Evolutionary conservation across 495 filamentous ascomycete species (phyloP).

Genomic region (Trichoderma virens): DNA sequence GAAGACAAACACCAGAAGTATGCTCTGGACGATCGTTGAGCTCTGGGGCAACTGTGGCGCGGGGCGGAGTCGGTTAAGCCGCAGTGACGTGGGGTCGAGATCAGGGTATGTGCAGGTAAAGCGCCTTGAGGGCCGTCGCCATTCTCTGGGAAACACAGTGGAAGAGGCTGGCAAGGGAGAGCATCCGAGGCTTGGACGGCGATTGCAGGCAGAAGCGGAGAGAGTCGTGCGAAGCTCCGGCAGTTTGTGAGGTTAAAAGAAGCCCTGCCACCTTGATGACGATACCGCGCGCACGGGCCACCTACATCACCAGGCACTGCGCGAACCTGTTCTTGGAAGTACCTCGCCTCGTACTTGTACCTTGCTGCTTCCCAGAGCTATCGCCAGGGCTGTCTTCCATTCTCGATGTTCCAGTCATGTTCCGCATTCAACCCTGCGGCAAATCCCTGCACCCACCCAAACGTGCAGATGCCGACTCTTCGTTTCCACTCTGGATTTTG

Average conservation of each 20-base stretch:
- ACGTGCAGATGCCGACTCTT: neutral
- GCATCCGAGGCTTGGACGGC: neutral
- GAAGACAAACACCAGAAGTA: neutral
- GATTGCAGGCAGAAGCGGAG: constrained; percentile 7
- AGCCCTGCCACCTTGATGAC: neutral
- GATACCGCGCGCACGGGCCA: constrained; percentile 7
- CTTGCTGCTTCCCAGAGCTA: too few species aligned
- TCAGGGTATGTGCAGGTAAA: neutral
- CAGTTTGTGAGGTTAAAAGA: neutral
- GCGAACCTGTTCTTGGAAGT: neutral
- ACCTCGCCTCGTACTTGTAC: too few species aligned
- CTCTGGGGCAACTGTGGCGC: neutral
- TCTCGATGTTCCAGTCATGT: too few species aligned
- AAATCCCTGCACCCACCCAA: neutral
- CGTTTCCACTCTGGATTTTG: too few species aligned
- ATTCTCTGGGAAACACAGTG: neutral
- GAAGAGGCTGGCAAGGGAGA: neutral
- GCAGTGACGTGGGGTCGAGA: neutral
- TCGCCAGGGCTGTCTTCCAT: too few species aligned
- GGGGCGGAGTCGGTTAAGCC: constrained; percentile 5
- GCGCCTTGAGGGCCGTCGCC: neutral
- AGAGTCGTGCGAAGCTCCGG: constrained; percentile 1
- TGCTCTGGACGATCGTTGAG: neutral
- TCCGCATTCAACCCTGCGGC: neutral
- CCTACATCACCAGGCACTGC: neutral